Conservation (phyloP, 306 rosid species). For the Crotalaria pallida region DNA sequence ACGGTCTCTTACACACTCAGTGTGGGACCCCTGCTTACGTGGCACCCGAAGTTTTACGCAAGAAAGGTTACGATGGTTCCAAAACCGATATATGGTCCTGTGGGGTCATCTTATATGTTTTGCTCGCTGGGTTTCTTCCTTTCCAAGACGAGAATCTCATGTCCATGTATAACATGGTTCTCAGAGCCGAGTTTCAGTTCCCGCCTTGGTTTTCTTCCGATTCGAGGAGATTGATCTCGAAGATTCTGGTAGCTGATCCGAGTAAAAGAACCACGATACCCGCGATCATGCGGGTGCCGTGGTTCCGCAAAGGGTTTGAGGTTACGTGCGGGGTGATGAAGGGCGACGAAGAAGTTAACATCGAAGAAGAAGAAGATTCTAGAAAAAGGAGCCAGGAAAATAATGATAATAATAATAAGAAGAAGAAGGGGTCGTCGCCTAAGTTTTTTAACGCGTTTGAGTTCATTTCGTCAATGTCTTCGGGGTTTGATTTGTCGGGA, state of each 20-base stretch:
- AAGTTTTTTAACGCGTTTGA: constrained; percentile 75
- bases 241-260: constrained; percentile 59
- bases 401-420: too few species aligned
- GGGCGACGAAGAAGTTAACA: neutral
- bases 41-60: constrained; percentile 63
- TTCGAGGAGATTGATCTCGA: constrained; percentile 45
- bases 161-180: constrained; percentile 57
- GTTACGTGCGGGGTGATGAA: constrained; percentile 9
- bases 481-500: constrained; percentile 70
- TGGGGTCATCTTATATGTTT: constrained; percentile 56
- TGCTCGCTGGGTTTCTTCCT: constrained; percentile 77
- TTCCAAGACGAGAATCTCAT: constrained; percentile 63
- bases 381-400: neutral
- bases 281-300: constrained; percentile 53
- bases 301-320: constrained; percentile 47
- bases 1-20: constrained; percentile 75
- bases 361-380: constrained; percentile 2
- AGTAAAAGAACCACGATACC: constrained; percentile 45
- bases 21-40: constrained; percentile 92
- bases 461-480: constrained; percentile 69
- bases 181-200: constrained; percentile 53
- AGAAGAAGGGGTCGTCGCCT: constrained; percentile 35
- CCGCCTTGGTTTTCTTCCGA: constrained; percentile 74
- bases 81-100: constrained; percentile 78
- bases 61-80: constrained; percentile 69